Evolutionary conservation across 108 stramenopile genomes (phyloP), one percentile per base, ranked within the genome.

Genomic region (Cyclotella distinguenda): DNA sequence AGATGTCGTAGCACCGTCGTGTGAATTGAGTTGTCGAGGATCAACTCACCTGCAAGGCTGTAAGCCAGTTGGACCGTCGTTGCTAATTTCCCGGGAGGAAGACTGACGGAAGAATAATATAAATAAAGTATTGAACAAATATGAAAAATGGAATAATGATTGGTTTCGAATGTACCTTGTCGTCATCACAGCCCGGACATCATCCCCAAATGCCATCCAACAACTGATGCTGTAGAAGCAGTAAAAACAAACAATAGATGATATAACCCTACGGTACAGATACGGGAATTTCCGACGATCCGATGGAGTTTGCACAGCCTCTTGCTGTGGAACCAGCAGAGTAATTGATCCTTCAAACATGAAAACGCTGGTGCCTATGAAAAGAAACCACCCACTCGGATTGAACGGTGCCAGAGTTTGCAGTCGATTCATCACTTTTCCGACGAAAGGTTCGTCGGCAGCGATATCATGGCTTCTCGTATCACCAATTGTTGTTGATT

Each of bases 281-380:
- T 59, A n/a, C 6, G 85, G 81, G 55, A 89, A 89, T 35, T 68
- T 77, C 54, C 65, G 40, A 25, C 72, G 64, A 49, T 82, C 81
- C n/a, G 76, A 68, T 15, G 55, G 53, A 4, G 33, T 16, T 30
- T 70, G 60, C 0, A 89, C 88, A 19, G 84, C 88, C 66, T 85
- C 85, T 55, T 86, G 85, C 33, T 86, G 77, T 0, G 88, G 89
- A 0, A 90, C 81, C 57, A 90, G 54, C 27, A 90, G 70, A 0
- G 89, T 87, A 46, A 87, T 86, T 11, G 84, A 81, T 30, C 85
- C 87, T 64, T 84, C 84, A 51, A 83, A 83, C 34, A 84, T 40
- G 32, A 82, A 50, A 10, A 84, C 78, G 38, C 70, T 72, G 11
- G 85, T 86, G 0, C 88, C 88, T 18, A 89, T 70, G 48, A 89